These are phyloP conservation scores for Termitomyces sp. DNA, from an alignment of 1,284 basidiomycete genomes.

Conservation along the genomic window DNA sequence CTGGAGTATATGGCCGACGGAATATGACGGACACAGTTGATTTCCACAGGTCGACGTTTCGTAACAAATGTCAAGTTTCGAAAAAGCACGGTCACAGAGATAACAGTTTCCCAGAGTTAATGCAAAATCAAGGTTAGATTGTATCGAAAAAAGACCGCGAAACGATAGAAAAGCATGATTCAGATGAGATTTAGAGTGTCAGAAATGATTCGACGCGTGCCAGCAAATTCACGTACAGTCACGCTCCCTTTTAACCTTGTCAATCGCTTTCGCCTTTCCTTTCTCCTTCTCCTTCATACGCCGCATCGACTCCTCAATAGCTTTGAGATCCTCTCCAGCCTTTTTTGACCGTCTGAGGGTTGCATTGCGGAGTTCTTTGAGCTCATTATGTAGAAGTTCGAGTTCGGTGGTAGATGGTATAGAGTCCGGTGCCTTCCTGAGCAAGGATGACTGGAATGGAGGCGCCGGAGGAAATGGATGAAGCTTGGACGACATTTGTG, in stretches of 20 bases:
- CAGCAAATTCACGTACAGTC: conserved; percentile 53
- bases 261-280: conserved; percentile 63
- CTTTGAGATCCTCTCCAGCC: conserved; percentile 63
- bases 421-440: conserved; percentile 56
- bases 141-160: background rate
- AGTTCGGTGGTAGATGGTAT: conserved; percentile 72
- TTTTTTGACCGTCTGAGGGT: conserved; percentile 60
- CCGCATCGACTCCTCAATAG: conserved; percentile 64
- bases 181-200: conserved; percentile 13
- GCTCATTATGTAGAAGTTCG: conserved; percentile 56
- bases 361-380: conserved; percentile 49
- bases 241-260: conserved; percentile 64
- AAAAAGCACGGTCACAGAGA: background rate
- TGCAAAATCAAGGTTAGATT: background rate
- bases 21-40: background rate
- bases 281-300: conserved; percentile 72
- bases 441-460: conserved; percentile 47
- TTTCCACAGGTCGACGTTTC: background rate
- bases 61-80: background rate
- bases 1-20: conserved; percentile 25
- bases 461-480: conserved; percentile 40
- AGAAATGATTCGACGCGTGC: conserved; percentile 18
- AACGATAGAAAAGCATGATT: conserved; percentile 9
- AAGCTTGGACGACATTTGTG: conserved; percentile 47
- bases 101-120: background rate